These are phyloP conservation scores for Serendipita sp. DNA, from an alignment of 1,284 basidiomycete species.

Conservation along the genomic window DNA sequence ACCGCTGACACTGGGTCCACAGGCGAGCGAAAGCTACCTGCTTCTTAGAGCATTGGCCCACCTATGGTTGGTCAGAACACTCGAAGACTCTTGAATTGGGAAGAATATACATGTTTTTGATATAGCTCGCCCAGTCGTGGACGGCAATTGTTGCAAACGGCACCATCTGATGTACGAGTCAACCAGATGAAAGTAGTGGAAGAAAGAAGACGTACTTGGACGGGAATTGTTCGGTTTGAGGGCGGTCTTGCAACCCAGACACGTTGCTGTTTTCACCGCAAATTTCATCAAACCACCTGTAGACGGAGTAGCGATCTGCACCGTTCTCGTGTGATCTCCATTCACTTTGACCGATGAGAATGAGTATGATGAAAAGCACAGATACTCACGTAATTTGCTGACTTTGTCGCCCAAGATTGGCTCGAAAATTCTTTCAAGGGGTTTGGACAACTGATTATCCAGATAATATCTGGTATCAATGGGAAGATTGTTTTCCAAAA, in stretches of 20 bases:
- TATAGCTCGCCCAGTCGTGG: slow-evolving; percentile 76
- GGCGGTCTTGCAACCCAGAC: slow-evolving; percentile 85
- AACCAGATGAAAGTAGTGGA: slow-evolving; percentile 1
- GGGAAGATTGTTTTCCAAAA: slow-evolving; percentile 89
- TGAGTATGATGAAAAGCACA: slow-evolving; percentile 1
- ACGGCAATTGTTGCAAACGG: slow-evolving; percentile 86
- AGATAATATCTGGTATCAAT: slow-evolving; percentile 96
- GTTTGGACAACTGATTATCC: slow-evolving; percentile 92
- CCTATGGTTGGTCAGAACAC: slow-evolving; percentile 18
- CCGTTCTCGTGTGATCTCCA: slow-evolving; percentile 85
- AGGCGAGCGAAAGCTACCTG: slow-evolving; percentile 85
- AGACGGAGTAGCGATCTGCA: slow-evolving; percentile 87
- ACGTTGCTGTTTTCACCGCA: slow-evolving; percentile 84
- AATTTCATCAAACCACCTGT: slow-evolving; percentile 95
- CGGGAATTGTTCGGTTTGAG: slow-evolving; percentile 55
- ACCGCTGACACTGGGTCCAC: slow-evolving; percentile 95
- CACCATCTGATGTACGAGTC: slow-evolving; percentile 46
- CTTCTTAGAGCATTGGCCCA: slow-evolving; percentile 51
- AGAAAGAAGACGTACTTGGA: slow-evolving; percentile 36
- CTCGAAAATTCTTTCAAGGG: slow-evolving; percentile 90
- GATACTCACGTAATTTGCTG: slow-evolving; percentile 54
- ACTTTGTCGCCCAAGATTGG: slow-evolving; percentile 91
- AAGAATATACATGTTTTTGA: slow-evolving; percentile 59
- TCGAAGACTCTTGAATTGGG: neutral
- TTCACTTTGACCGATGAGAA: slow-evolving; percentile 42